Base-by-base conservation (phyloP, 2,329 filamentous ascomycete genomes). In the Aspergillus sp. region DNA sequence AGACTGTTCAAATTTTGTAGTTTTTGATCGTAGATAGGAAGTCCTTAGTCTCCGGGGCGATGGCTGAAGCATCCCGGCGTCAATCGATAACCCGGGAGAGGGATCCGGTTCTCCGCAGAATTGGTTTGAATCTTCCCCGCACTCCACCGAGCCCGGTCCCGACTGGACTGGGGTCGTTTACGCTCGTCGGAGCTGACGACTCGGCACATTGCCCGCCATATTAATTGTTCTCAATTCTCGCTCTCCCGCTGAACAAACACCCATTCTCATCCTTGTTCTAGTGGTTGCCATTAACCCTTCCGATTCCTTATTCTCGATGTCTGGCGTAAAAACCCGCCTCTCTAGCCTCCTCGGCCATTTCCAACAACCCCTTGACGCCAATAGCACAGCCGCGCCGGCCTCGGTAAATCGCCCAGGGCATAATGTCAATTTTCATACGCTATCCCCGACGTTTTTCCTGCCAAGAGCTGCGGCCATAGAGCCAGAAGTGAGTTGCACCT, bases 391-490 rank as follows among this genome's bases (percentile, higher is more conserved):
- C 13, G 42, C 56, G n/a, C 53, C 52, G 5, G 42, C 50, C 17
- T 41, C 66, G 4, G 57, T 65, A 39, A 20, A 32, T 32, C 24
- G 12, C 6, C 26, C 17, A 43, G 65, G 72, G 54, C 71, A 71
- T 48, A 74, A 69, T 51, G 71, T 75, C 55, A 78, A 75, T 51
- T 64, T 77, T 63, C 71, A 78, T 74, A 85, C 88, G 15, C 85
- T 98, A 30, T 93, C 91, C 1, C 93, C 93, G 0, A 96, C 93
- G 3, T 88, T 86, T 74, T 97, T 96, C 72, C 80, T 96, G 20
- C 89, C 90, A 63, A 88, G 93, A 53, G 92, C 93, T 17, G 93
- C 93, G 6, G 81, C 85, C 45, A 95, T 98, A 68, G 93, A 97
- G 75, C 93, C 93, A 5, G 80, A 93, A 69, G 84, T 85, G 67